A percentile compares a stretch with the other conserved stretches of the same genome.
Conservation (phyloP, 1,284 basidiomycete genomes). For the Tremellales sp. region DNA sequence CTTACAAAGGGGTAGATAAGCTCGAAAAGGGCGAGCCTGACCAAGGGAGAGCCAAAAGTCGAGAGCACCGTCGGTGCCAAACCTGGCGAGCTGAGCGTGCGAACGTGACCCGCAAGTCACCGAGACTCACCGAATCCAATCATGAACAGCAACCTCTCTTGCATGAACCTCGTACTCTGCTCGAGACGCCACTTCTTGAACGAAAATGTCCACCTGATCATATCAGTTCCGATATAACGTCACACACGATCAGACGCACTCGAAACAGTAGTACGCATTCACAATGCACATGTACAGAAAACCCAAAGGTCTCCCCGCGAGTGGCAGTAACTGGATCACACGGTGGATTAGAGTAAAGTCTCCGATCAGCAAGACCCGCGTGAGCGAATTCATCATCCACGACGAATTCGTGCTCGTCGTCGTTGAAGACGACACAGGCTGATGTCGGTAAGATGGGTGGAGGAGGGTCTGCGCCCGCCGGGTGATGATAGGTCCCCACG, state of each 20-base stretch:
- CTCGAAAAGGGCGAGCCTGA: constrained; percentile 48
- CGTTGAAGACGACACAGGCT: constrained; percentile 23
- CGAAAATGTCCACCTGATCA: constrained; percentile 40
- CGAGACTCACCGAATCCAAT: constrained; percentile 44
- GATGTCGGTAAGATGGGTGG: constrained; percentile 44
- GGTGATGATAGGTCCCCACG: constrained; percentile 44
- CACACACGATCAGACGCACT: constrained; percentile 29
- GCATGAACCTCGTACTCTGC: constrained; percentile 35
- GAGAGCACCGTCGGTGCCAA: constrained; percentile 40
- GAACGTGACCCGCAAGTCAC: background rate
- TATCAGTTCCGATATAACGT: background rate
- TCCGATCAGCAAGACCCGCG: constrained; percentile 42
- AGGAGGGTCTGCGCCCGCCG: constrained; percentile 39
- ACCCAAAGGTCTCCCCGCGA: constrained; percentile 30
- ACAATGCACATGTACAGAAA: constrained; percentile 45
- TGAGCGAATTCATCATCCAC: constrained; percentile 15
- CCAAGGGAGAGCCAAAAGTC: constrained; percentile 44
- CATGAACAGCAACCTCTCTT: constrained; percentile 42
- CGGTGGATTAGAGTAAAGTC: constrained; percentile 46
- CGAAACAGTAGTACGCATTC: constrained; percentile 48
- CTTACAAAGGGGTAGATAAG: constrained; percentile 47
- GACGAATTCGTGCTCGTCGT: constrained; percentile 8
- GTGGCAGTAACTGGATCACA: constrained; percentile 38
- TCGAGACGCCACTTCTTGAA: constrained; percentile 40
- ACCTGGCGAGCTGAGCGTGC: constrained; percentile 17